Base-by-base conservation (phyloP, 2,329 filamentous ascomycete species). In the Cercospora nicotianae region DNA sequence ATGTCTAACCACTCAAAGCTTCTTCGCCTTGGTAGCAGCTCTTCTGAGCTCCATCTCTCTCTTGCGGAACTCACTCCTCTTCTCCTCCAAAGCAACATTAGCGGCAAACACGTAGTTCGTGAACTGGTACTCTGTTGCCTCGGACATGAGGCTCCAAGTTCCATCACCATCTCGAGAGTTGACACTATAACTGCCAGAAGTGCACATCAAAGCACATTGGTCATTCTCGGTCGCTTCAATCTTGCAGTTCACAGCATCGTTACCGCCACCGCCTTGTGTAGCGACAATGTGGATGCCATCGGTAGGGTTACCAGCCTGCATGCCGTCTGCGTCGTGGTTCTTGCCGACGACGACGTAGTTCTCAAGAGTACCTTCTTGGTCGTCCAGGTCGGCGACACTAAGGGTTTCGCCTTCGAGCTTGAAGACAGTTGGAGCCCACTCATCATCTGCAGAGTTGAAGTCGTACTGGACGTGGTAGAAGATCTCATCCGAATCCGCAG, bases 401-500 rank as follows among this genome's bases (percentile, higher is more conserved):
- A 63, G 42, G 0, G 26, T 63, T 12, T 63, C 3, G 28, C 20
- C 42, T 5, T 63, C 42, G 30, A 63, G 26, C 3, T 33, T 55
- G 28, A 63, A 63, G 18, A 63, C 60, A 13, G 60, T 63, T 1
- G 60, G 60, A 13, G 60, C 60, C 60, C 60, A 53, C 45, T 63
- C 60, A 28, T 55, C 60, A 13, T 63, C 60, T 18, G 26, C 20
- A 10, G 60, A 18, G 20, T 55, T 26, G 42, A 45, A 63, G 30
- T 63, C 61, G 45, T 55, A 55, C 20, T 63, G 61, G n/a, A 63
- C 30, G 61, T 63, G 61, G 61, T 63, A 63, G 61, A 53, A 55
- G 61, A 63, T 42, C 20, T 55, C 61, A 33, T 63, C 42, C 4
- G 28, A 48, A 55, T 63, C 61, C 28, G 61, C 61, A 6, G 61